Base-by-base conservation (phyloP, 2,329 filamentous ascomycete species). In the Peltaster fructicola region DNA sequence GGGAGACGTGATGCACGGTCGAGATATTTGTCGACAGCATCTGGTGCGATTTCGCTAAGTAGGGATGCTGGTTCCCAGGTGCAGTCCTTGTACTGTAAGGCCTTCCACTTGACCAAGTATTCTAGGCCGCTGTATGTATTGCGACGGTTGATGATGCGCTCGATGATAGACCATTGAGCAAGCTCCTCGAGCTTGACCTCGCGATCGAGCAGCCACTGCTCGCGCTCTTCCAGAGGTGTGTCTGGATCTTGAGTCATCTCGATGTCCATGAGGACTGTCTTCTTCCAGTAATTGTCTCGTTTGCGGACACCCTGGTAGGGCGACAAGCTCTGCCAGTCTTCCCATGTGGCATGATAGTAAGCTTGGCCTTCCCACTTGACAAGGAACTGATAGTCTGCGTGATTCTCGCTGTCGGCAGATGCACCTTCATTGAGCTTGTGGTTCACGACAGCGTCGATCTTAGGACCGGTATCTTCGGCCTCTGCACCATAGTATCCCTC, bases 361-460 rank as follows among this genome's bases (percentile, higher is more conserved):
- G 88, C 91, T 52, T 82, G 80, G 37, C 75, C 80, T 52, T 93
- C 80, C 88, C 90, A 98, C 57, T 98, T 98, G 52, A 98, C 82
- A 52, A 74, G 68, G 40, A 63, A 10, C 23, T 17, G 23, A 18
- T 23, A 24, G 34, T 46, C 23, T 45, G 40, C 20, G 21, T 22
- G 17, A 20, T 29, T 29, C 8, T 25, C 23, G 4, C 16, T 20
- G 12, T 47, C 44, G 39, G 33, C 24, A 23, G 10, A 13, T 31
- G 40, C 41, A 20, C 65, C 79, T 16, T 80, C 74, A 47, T 72
- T 78, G 17, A 79, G 57, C 23, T 77, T 72, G 50, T 95, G 84
- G 36, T 90, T 79, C 26, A 98, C 68, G 25, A 98, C 76, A 35
- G 79, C 72, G 47, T 98, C 88, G 36, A 98, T 82, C 39, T 81